Evolutionary conservation across 495 filamentous ascomycete species (phyloP).

Genomic region (Penicillium cosmopolitanum): DNA sequence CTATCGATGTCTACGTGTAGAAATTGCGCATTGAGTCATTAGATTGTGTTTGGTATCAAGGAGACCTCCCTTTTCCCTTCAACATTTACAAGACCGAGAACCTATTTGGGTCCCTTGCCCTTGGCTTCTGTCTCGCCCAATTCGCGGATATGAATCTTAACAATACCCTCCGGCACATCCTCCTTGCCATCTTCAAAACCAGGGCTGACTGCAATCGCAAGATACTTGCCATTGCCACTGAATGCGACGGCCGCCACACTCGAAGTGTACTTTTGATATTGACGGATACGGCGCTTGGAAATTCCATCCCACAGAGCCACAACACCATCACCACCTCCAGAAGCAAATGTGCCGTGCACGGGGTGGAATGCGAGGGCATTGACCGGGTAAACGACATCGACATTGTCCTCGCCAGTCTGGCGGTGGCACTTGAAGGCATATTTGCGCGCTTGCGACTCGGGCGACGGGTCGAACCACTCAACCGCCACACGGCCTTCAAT

Average conservation of each 20-base stretch:
- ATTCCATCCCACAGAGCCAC: constrained; percentile 96
- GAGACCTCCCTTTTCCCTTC: constrained; percentile 3
- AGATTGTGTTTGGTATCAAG: constrained; percentile 27
- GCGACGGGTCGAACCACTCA: constrained; percentile 92
- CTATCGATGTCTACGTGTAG: background rate
- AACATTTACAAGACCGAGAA: background rate
- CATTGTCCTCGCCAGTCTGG: constrained; percentile 63
- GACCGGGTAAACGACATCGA: constrained; percentile 92
- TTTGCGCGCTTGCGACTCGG: constrained; percentile 83
- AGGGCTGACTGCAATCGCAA: constrained; percentile 84
- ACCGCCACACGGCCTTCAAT: constrained; percentile 96
- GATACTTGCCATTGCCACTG: constrained; percentile 74
- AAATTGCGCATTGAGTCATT: constrained; percentile 18
- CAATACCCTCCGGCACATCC: constrained; percentile 66
- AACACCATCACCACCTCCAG: constrained; percentile 89
- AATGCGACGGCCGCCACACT: constrained; percentile 80
- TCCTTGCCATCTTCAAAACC: constrained; percentile 93
- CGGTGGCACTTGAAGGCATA: constrained; percentile 99
- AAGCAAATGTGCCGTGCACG: constrained; percentile 86
- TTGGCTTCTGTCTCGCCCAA: constrained; percentile 86
- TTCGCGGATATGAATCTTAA: constrained; percentile 80
- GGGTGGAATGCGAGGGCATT: constrained; percentile 95
- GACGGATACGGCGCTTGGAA: constrained; percentile 84
- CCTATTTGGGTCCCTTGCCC: constrained; percentile 73
- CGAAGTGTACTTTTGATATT: constrained; percentile 81